phyloP scores from a whole-genome alignment of 2,329 filamentous ascomycete species.

The Sporothrix variecibatus region DNA sequence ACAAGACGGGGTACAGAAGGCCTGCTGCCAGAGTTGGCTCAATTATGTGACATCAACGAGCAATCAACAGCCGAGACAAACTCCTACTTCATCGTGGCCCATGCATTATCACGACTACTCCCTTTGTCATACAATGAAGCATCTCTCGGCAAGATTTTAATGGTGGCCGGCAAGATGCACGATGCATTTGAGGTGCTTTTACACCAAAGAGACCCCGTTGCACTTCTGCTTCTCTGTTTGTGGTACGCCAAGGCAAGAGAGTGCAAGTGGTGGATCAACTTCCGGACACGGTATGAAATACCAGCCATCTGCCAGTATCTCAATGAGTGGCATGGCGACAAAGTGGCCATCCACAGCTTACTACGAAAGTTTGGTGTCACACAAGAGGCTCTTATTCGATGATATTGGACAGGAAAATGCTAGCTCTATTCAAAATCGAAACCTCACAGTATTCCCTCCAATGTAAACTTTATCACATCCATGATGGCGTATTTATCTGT shows the following conservation, averaged over 20 bases:
- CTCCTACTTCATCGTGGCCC: conserved; percentile 24
- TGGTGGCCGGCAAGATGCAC: conserved; percentile 10
- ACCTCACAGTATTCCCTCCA: not conserved
- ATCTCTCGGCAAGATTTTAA: not conserved
- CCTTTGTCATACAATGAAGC: not conserved
- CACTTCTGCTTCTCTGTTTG: conserved; percentile 22
- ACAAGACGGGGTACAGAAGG: not conserved
- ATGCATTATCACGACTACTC: conserved; percentile 24
- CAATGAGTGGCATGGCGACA: conserved; percentile 14
- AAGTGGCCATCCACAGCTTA: not conserved
- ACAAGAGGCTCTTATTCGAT: not conserved
- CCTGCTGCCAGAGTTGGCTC: conserved; percentile 32
- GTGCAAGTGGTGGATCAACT: conserved; percentile 29
- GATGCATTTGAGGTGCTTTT: conserved; percentile 9
- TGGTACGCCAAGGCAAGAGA: conserved; percentile 26
- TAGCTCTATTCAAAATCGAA: not conserved
- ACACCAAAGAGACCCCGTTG: conserved; percentile 24
- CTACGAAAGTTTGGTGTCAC: not conserved
- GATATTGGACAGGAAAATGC: not conserved
- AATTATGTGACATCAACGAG: conserved; percentile 33
- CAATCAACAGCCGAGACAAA: conserved; percentile 14
- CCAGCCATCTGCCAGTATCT: conserved; percentile 28
- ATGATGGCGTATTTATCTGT: not conserved
- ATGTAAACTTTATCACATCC: not conserved
- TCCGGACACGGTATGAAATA: conserved; percentile 26